Conservation (phyloP, 2,329 filamentous ascomycete genomes). For the Stylonectria norvegica region DNA sequence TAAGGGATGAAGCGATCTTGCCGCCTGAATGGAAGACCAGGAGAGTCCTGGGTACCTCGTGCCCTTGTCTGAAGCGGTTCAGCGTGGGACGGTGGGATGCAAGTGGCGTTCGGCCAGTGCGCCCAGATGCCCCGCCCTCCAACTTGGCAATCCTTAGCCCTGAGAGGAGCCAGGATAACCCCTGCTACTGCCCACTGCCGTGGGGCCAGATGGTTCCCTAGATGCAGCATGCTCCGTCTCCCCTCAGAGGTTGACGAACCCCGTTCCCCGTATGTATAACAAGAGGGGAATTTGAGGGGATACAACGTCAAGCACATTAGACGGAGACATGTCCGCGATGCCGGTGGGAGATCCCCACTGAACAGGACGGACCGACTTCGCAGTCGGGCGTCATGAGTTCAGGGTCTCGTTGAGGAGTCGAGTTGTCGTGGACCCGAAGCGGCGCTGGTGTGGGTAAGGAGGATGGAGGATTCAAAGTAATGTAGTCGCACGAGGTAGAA, state of each 20-base stretch:
- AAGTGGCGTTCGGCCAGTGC: constrained; percentile 22
- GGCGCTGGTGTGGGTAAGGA: no score
- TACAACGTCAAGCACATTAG: constrained; percentile 12
- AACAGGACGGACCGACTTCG: constrained; percentile 13
- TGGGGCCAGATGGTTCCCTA: constrained; percentile 22
- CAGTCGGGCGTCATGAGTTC: constrained; percentile 4
- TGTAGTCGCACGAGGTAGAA: no score
- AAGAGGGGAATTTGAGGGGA: constrained; percentile 6
- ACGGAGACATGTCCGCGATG: constrained; percentile 7
- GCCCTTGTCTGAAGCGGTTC: constrained; percentile 14
- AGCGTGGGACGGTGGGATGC: constrained; percentile 23
- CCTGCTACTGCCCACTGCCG: constrained; percentile 19
- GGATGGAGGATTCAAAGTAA: no score
- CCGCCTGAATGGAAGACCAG: constrained; percentile 1
- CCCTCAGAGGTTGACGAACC: constrained; percentile 8
- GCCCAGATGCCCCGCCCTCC: constrained; percentile 17
- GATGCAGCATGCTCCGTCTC: constrained; percentile 12
- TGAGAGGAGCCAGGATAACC: constrained; percentile 17
- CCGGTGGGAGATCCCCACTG: constrained; percentile 8
- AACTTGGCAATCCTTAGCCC: constrained; percentile 11
- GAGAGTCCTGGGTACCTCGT: constrained; percentile 2
- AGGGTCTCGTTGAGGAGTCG: no score
- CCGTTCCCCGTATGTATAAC: constrained; percentile 10
- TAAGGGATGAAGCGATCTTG: constrained; percentile 1
- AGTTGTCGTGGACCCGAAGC: not conserved